Evolutionary conservation across 1,284 basidiomycete genomes (phyloP), one percentile per base, ranked within the genome.

Genomic region (Vanrija pseudolonga): DNA sequence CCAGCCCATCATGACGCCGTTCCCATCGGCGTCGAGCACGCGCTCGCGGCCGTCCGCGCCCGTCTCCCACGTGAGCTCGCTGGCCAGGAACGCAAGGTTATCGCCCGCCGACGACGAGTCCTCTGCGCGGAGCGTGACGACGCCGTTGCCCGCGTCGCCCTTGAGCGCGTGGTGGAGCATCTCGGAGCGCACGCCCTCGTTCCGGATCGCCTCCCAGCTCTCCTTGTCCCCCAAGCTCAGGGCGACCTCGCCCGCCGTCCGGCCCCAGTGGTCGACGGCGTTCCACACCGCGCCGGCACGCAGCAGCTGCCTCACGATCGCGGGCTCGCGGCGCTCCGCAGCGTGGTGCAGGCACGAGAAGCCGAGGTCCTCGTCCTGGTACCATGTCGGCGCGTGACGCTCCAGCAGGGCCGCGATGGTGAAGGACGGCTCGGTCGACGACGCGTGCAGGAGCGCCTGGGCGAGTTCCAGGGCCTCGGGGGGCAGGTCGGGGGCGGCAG

Each of bases 1-100:
- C 92, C 92, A 95, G 2, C 90, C 90, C 92, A 96, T 96, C 93
- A 96, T 96, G 9, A 97, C 92, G 8, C 73, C 81, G 55, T 84
- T 84, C 19, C 84, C 86, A 36, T 86, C 82, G 56, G 84, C 81
- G 52, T 78, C 77, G 36, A 76, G 67, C 1, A 77, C 67, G 54
- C 71, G 83, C 55, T 91, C 87, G 69, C 92, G 89, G 0, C 89
- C 91, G 37, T 84, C 75, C 28, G 82, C 79, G 67, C 94, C 91
- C 38, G 74, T 80, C 15, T 82, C 83, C 74, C 87, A 98, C 22
- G 80, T 78, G 19, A 98, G 77, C 48, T 79, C 80, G 3, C 88
- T 89, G 1, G 79, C 69, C 8, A 99, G 79, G 70, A 93, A 98
- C 3, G 80, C 80, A 17, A 84, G 80, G 11, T 88, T 88, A 26